Evolutionary conservation across 345 rosid species (phyloP).

Genomic region (Bruguiera gymnorhiza): DNA sequence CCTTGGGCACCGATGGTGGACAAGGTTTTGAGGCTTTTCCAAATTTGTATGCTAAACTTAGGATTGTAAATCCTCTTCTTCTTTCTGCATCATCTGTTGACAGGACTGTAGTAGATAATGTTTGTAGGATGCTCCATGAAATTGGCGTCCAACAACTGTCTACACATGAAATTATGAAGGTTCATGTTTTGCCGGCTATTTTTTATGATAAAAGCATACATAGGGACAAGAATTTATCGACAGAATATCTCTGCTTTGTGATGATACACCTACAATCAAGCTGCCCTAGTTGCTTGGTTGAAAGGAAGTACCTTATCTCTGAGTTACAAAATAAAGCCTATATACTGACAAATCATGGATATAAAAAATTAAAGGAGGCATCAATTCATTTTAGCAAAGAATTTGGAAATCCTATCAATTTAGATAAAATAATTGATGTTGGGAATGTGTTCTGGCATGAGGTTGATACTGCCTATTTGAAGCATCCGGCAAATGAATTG

Average conservation of each 20-base stretch:
- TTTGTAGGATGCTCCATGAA: slow-evolving; percentile 54
- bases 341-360: slow-evolving; percentile 68
- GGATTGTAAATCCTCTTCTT: slow-evolving; percentile 59
- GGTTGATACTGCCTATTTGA: slow-evolving; percentile 65
- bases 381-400: slow-evolving; percentile 71
- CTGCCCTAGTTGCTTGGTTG: slow-evolving; percentile 60
- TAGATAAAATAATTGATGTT: slow-evolving; percentile 45
- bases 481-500: slow-evolving; percentile 55
- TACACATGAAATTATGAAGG: slow-evolving; percentile 78
- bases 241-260: slow-evolving; percentile 77
- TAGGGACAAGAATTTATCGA: slow-evolving; percentile 43
- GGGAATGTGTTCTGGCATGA: slow-evolving; percentile 67
- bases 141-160: slow-evolving; percentile 77
- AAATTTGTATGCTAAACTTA: slow-evolving; percentile 61
- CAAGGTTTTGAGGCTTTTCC: slow-evolving; percentile 66
- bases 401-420: slow-evolving; percentile 55
- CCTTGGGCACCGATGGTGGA: slow-evolving; percentile 35
- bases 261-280: slow-evolving; percentile 76
- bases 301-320: slow-evolving; percentile 56
- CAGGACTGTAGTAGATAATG: slow-evolving; percentile 37
- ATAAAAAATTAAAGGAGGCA: slow-evolving; percentile 44
- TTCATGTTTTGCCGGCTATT: slow-evolving; percentile 70
- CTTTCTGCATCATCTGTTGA: slow-evolving; percentile 45
- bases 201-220: slow-evolving; percentile 32
- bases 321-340: slow-evolving; percentile 63